Percentiles rank a stretch among this genome's conserved stretches.
Evolutionary conservation across 2,329 filamentous ascomycete species (phyloP).

Genomic region (Aspergillus awamori): DNA sequence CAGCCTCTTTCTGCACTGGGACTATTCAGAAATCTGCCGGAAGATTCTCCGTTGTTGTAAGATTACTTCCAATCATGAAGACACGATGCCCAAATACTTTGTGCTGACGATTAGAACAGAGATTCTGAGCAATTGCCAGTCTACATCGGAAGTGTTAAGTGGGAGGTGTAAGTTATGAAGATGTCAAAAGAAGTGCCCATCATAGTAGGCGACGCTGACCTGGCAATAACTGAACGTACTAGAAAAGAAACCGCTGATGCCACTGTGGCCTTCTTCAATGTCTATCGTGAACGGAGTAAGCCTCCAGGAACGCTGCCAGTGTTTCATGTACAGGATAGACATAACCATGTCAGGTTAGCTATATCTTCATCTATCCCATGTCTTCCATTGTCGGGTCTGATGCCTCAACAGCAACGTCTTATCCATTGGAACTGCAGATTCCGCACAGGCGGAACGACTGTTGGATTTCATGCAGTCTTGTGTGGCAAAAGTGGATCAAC

Average conservation of each 20-base stretch:
- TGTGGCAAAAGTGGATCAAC: background rate
- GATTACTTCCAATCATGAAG: background rate
- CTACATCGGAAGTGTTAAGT: constrained; percentile 12
- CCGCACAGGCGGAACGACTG: background rate
- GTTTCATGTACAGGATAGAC: constrained; percentile 5
- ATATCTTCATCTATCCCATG: background rate
- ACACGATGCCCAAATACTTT: background rate
- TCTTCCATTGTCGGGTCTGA: background rate
- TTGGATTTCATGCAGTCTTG: constrained; percentile 2
- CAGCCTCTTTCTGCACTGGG: background rate
- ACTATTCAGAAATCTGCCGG: background rate
- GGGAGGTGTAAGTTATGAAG: constrained; percentile 8
- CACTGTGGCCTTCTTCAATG: constrained; percentile 9
- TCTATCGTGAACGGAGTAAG: constrained; percentile 4
- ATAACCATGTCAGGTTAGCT: constrained; percentile 7
- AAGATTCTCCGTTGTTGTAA: constrained; percentile 5
- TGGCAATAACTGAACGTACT: background rate
- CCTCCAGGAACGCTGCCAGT: background rate
- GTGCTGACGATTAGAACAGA: background rate
- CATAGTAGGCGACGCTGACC: background rate
- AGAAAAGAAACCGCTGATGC: constrained; percentile 10
- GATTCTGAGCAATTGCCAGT: constrained; percentile 3
- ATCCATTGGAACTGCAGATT: constrained; percentile 6
- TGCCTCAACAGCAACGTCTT: background rate
- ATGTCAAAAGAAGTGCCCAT: background rate